These are phyloP conservation scores for Arachis monticola DNA, from an alignment of 331 rosid genomes.

Conservation along the genomic window DNA sequence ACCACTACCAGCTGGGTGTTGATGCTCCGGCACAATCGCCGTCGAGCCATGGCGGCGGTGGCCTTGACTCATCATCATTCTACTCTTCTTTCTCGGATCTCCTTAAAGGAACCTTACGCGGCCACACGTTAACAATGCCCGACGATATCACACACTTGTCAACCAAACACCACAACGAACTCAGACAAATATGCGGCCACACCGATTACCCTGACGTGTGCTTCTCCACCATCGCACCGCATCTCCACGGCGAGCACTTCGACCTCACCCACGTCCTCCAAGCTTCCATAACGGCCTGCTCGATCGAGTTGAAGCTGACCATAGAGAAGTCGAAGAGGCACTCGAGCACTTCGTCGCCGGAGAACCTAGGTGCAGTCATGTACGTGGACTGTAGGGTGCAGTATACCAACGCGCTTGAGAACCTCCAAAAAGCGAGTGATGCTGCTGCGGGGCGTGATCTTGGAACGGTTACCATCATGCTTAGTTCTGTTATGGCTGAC, in stretches of 20 bases:
- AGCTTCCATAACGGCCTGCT: constrained; percentile 45
- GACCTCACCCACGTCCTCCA: constrained; percentile 34
- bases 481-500: constrained; percentile 58
- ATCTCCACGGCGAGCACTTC: not conserved
- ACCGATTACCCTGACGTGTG: constrained; percentile 57
- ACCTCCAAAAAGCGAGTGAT: constrained; percentile 44
- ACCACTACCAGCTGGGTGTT: not conserved
- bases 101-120: not conserved
- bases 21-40: not conserved
- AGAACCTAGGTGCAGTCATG: not conserved
- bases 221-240: constrained; percentile 39
- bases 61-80: not conserved
- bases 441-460: constrained; percentile 38
- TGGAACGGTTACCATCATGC: constrained; percentile 49
- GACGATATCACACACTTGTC: not conserved
- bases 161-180: not conserved
- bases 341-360: not conserved
- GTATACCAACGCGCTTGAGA: constrained; percentile 39
- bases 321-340: not conserved
- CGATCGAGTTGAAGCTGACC: constrained; percentile 19
- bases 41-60: not conserved
- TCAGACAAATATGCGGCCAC: constrained; percentile 42
- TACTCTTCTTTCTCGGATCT: constrained; percentile 17
- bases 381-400: constrained; percentile 40
- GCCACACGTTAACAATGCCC: not conserved